Percentiles rank a stretch among this genome's conserved stretches.
These are phyloP conservation scores for Acer campestre DNA, from an alignment of 345 rosid genomes.

Conservation along the genomic window DNA sequence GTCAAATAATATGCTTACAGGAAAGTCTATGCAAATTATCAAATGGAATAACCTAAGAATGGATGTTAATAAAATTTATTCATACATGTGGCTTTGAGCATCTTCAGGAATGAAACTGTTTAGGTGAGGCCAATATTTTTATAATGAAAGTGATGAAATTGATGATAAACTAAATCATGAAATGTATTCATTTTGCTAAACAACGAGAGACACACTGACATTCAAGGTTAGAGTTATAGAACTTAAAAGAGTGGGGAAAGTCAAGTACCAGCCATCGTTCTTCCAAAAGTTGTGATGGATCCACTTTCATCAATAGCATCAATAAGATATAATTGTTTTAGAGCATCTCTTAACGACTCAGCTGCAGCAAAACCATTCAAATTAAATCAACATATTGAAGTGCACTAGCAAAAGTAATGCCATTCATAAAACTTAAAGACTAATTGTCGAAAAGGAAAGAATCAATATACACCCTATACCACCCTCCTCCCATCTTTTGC, in stretches of 20 bases:
- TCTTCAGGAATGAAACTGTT: neutral
- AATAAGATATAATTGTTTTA: conserved; percentile 86
- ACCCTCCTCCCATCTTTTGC: neutral
- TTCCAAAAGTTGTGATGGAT: conserved; percentile 75
- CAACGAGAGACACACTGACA: neutral
- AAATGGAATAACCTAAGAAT: neutral
- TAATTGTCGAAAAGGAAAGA: neutral
- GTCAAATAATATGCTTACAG: neutral
- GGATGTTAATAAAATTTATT: neutral
- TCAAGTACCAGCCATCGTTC: conserved; percentile 83
- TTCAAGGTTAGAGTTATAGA: conserved; percentile 3
- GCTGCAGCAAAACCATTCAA: conserved; percentile 49
- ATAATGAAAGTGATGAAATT: neutral
- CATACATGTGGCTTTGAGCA: neutral
- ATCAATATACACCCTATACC: neutral
- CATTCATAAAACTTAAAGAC: neutral
- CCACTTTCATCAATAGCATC: conserved; percentile 95
- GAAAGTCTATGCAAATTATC: neutral
- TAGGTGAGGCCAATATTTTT: neutral
- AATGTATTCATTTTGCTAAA: conserved; percentile 10
- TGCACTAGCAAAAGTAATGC: neutral
- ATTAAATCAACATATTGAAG: conserved; percentile 17
- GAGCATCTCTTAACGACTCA: conserved; percentile 84
- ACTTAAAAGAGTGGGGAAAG: conserved; percentile 16
- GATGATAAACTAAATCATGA: neutral